Evolutionary conservation across 768 basidiomycete species (phyloP).

Genomic region (Cubamyces lactineus): DNA sequence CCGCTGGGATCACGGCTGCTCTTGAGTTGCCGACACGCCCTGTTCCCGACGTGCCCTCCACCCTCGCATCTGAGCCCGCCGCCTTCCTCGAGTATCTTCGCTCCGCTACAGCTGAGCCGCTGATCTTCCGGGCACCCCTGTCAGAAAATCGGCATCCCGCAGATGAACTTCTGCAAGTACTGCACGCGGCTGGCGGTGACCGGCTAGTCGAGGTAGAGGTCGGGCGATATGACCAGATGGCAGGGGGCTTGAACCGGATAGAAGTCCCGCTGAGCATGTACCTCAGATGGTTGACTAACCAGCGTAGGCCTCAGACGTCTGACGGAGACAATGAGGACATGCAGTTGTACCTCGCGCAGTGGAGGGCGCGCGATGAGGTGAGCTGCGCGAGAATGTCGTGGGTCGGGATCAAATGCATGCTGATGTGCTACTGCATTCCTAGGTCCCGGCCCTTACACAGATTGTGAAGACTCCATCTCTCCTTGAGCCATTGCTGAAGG

Average conservation of each 20-base stretch:
- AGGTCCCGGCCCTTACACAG: constrained; percentile 15
- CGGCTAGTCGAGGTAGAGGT: constrained; percentile 30
- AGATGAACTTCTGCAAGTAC: constrained; percentile 17
- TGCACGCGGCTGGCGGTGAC: constrained; percentile 17
- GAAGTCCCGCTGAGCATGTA: constrained; percentile 25
- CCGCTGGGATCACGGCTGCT: no score
- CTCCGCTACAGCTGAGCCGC: not conserved
- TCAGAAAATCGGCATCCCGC: not conserved
- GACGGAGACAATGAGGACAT: not conserved
- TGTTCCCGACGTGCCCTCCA: constrained; percentile 11
- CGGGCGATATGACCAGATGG: constrained; percentile 26
- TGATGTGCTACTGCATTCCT: not conserved
- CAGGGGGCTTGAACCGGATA: constrained; percentile 17
- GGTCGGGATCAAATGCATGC: not conserved
- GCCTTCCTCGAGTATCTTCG: constrained; percentile 15
- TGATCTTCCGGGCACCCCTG: constrained; percentile 2
- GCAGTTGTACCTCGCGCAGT: constrained; percentile 28
- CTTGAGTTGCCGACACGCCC: not conserved
- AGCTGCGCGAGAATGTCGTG: not conserved
- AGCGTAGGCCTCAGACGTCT: not conserved
- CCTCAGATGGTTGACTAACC: constrained; percentile 26
- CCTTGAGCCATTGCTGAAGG: constrained; percentile 22
- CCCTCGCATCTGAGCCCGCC: not conserved
- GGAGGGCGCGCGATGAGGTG: constrained; percentile 29
- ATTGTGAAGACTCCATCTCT: constrained; percentile 18